Evolutionary conservation across 345 rosid species (phyloP), one percentile per base, ranked within the genome.

Genomic region (Camelina neglecta): DNA sequence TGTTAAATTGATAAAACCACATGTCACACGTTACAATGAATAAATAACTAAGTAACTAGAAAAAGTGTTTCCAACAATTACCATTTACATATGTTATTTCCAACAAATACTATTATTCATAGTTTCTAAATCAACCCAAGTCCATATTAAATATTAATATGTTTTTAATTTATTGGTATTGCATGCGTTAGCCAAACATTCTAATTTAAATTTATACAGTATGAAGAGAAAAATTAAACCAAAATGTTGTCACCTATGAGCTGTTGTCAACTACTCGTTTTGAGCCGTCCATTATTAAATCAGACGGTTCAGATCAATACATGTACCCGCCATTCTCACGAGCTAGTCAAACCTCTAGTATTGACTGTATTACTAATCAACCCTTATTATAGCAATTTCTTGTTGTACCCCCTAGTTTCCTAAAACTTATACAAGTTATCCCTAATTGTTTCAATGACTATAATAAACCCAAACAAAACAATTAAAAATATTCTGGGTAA

Each of bases 331-430:
- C 10, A 7, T 54, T 39, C 16, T 39, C 0, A 20, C 9, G 45
- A 69, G 69, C 31, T 70, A 76, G 80, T 69, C 80, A 69, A 76
- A 61, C 31, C 35, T 69, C 31, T 6, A 61, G 75, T 61, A 69
- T 76, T 53, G 80, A 76, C 70, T 39, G 0, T 9, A 2, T 9
- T 39, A 39, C 12, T 54, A 54, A 69, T 72, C 51, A 38, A 70
- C 12, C 4, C 1, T 42, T 44, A 9, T 35, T 20, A 24, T 3
- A n/a, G 11, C 10, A 55, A 24, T 26, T 67, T 18, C 26, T 48
- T 1, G 0, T 15, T 63, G 4, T 49, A 29, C 54, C 68, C 68
- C 56, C 20, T 29, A 9, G 7, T 60, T 75, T 49, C 24, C 3
- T 36, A 16, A 38, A 35, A 16, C n/a, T 12, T 58, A 2, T 16